These are phyloP conservation scores for Mucor velutinosus DNA, from an alignment of 371 early-diverging fungal species.

Conservation along the genomic window DNA sequence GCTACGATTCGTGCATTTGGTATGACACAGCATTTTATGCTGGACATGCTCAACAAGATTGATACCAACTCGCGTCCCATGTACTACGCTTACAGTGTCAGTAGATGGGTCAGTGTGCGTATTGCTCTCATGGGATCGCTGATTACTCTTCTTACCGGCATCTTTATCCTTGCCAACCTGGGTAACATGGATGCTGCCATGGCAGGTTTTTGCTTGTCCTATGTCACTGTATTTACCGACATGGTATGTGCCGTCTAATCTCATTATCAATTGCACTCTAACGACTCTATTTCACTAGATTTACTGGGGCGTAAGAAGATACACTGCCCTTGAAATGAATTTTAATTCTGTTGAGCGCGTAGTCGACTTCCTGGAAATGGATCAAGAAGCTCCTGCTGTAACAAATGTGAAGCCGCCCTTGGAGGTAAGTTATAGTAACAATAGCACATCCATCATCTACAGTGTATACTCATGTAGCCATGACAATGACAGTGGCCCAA, in stretches of 20 bases:
- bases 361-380: constrained; percentile 74
- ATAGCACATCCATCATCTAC: background rate
- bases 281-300: constrained; percentile 26
- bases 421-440: constrained; percentile 28
- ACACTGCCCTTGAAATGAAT: constrained; percentile 78
- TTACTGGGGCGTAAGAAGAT: constrained; percentile 69
- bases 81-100: constrained; percentile 72
- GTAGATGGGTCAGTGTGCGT: constrained; percentile 82
- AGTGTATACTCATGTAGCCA: background rate
- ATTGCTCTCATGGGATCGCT: constrained; percentile 66
- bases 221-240: constrained; percentile 52
- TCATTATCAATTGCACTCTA: background rate
- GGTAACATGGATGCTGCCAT: constrained; percentile 63
- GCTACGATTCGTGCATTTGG: constrained; percentile 80
- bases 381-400: constrained; percentile 72
- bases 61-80: constrained; percentile 70
- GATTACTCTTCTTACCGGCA: constrained; percentile 63
- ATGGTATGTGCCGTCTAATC: constrained; percentile 53
- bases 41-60: constrained; percentile 47
- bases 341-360: constrained; percentile 88
- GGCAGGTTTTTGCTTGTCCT: constrained; percentile 77
- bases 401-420: constrained; percentile 56
- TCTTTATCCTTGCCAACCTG: constrained; percentile 42
- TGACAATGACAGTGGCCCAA: constrained; percentile 56
- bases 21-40: constrained; percentile 56